Conservation (phyloP, 2,329 filamentous ascomycete genomes). For the Septoria petroselini region DNA sequence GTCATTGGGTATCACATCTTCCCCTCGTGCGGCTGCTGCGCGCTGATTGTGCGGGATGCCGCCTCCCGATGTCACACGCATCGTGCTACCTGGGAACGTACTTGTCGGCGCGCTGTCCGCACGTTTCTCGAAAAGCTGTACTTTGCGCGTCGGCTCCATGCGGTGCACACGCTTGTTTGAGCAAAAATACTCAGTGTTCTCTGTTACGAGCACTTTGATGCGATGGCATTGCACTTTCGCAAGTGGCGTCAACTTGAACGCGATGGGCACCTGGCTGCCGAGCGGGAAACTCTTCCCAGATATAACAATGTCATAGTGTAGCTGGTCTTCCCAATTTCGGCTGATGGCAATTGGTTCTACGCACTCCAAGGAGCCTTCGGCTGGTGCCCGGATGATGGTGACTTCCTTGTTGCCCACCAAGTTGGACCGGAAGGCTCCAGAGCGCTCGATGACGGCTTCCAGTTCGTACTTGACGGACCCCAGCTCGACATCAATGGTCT, state of each 20-base stretch:
- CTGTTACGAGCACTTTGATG: constrained; percentile 86
- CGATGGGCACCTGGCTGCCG: constrained; percentile 82
- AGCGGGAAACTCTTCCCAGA: constrained; percentile 93
- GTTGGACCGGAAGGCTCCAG: constrained; percentile 87
- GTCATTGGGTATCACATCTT: constrained; percentile 54
- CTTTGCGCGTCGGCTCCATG: constrained; percentile 78
- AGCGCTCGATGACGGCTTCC: constrained; percentile 78
- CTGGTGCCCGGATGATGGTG: constrained; percentile 75
- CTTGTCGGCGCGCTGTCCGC: constrained; percentile 73
- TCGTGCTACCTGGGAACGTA: constrained; percentile 70
- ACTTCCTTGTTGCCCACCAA: constrained; percentile 79
- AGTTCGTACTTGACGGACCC: constrained; percentile 86
- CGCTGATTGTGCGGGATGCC: constrained; percentile 67
- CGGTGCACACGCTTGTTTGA: constrained; percentile 80
- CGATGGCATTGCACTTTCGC: constrained; percentile 92
- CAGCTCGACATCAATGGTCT: constrained; percentile 83
- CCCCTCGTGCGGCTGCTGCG: constrained; percentile 55
- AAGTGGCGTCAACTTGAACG: constrained; percentile 87
- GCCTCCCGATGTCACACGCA: constrained; percentile 74
- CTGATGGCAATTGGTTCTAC: constrained; percentile 92
- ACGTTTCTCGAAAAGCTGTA: constrained; percentile 82
- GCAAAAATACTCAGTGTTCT: constrained; percentile 88
- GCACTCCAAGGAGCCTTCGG: constrained; percentile 84
- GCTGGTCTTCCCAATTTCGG: constrained; percentile 88
- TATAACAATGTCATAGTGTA: constrained; percentile 94